Base-by-base conservation (phyloP, 1,284 basidiomycete genomes). In the Kwoniella shivajii region DNA sequence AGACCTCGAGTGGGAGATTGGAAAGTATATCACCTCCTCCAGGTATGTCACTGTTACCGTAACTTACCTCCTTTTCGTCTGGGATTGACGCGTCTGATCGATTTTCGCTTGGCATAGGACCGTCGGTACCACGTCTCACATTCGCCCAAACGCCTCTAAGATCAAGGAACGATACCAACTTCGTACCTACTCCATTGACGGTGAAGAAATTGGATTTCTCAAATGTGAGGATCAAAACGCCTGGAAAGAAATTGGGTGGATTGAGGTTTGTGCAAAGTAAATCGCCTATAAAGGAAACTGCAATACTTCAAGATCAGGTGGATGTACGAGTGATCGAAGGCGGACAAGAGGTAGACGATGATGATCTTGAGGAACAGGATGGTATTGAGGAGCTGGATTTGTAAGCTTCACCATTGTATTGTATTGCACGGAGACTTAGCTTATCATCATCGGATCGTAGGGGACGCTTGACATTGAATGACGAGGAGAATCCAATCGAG, bases 131-230 rank as follows among this genome's bases (percentile, higher is more conserved):
- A 5, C 43, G 44, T n/a, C 29, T 48, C 24, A 33, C 43, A 3
- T 53, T 53, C 22, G 6, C 42, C n/a, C 41, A 31, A 26, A 34
- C 18, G 9, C 57, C 57, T 11, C 46, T 59, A 14, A 51, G 53
- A 27, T 53, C 57, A 11, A 37, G 57, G 6, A 42, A 49, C 16
- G 45, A 41, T 14, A 50, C 54, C 43, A 50, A 49, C 6, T 59
- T 59, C 36, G 53, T 39, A 3, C 53, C 57, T 9, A 51, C 57
- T 9, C 52, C 57, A 16, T 14, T 51, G n/a, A n/a, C n/a, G n/a
- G n/a, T n/a, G n/a, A 59, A 59, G 44, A 47, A 27, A 9, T 14
- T 54, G 18, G 43, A 59, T 36, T 52, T 50, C 14, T 43, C 46
- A 0, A 24, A 24, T 20, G n/a, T 1, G 7, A 55, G 43, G 27